Conservation (phyloP, 495 filamentous ascomycete genomes). For the Aspergillus bertholletiae region DNA sequence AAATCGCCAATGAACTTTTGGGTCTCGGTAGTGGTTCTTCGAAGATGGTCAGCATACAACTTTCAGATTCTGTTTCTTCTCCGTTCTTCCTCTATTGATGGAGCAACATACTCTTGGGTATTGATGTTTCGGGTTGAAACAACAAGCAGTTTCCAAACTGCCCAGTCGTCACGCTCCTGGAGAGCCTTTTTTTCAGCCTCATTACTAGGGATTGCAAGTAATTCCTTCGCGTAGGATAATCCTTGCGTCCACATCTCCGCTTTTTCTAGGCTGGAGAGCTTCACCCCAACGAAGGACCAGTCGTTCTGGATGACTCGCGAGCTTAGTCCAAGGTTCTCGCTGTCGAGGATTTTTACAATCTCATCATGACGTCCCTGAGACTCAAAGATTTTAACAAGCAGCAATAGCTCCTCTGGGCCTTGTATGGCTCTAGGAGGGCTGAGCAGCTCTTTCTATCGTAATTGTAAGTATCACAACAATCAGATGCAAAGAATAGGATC, state of each 20-base stretch:
- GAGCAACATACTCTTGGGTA: constrained; percentile 28
- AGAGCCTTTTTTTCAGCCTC: constrained; percentile 31
- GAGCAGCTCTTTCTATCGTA: constrained; percentile 37
- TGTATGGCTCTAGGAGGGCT: constrained; percentile 51
- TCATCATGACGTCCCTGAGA: constrained; percentile 44
- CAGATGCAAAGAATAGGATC: constrained; percentile 3
- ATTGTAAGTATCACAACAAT: constrained; percentile 16
- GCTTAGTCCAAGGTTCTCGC: constrained; percentile 44
- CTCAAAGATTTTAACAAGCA: constrained; percentile 51
- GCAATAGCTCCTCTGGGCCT: constrained; percentile 50
- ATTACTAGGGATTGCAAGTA: constrained; percentile 32
- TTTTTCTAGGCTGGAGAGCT: constrained; percentile 42
- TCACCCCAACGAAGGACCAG: constrained; percentile 44
- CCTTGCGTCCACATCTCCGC: constrained; percentile 45
- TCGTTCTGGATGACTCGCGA: constrained; percentile 52
- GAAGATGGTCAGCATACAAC: constrained; percentile 6
- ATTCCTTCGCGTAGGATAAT: constrained; percentile 38
- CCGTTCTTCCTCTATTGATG: neutral
- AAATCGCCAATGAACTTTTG: constrained; percentile 34
- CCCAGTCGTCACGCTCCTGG: constrained; percentile 54
- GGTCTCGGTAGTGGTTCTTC: constrained; percentile 29
- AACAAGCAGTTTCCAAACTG: constrained; percentile 49
- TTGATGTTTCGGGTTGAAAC: constrained; percentile 25
- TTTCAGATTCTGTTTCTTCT: neutral
- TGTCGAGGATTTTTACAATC: constrained; percentile 48